These are phyloP conservation scores for Leccinum fibrillosum DNA, from an alignment of 768 basidiomycete genomes.

Conservation along the genomic window DNA sequence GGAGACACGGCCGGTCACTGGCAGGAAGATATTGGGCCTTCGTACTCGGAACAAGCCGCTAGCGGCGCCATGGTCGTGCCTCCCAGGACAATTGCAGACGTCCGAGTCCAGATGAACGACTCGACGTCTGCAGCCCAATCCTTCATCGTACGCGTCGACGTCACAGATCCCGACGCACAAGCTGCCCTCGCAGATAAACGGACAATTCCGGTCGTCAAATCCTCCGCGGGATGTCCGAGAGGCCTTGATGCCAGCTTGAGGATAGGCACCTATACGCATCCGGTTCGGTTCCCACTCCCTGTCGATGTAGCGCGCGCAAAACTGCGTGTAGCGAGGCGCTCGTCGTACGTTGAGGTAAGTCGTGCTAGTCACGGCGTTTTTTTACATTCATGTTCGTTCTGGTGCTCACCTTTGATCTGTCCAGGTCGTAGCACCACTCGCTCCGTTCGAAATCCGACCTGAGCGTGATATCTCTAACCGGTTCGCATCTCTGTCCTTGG, in stretches of 20 bases:
- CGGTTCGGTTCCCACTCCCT: conserved; percentile 43
- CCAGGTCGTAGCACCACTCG: conserved; percentile 21
- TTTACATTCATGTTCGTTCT: background rate
- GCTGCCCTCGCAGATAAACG: conserved; percentile 6
- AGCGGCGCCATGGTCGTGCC: background rate
- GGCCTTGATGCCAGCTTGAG: conserved; percentile 4
- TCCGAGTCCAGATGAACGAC: conserved; percentile 17
- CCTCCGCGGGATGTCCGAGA: background rate
- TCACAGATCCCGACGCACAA: conserved; percentile 18
- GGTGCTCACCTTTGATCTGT: background rate
- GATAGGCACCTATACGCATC: conserved; percentile 14
- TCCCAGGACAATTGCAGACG: background rate
- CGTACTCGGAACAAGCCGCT: background rate
- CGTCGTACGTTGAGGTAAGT: conserved; percentile 42
- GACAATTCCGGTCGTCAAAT: conserved; percentile 8
- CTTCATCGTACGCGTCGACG: conserved; percentile 17
- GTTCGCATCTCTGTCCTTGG: conserved; percentile 25
- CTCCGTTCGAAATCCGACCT: conserved; percentile 17
- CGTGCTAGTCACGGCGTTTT: background rate
- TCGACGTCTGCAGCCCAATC: background rate
- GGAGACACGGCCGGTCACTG: background rate
- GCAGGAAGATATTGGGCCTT: background rate
- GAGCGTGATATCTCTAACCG: conserved; percentile 17
- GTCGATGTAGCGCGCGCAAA: conserved; percentile 36
- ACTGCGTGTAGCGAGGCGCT: conserved; percentile 49